These are phyloP conservation scores for Cerrena zonata DNA, from an alignment of 1,284 basidiomycete genomes.

Conservation along the genomic window DNA sequence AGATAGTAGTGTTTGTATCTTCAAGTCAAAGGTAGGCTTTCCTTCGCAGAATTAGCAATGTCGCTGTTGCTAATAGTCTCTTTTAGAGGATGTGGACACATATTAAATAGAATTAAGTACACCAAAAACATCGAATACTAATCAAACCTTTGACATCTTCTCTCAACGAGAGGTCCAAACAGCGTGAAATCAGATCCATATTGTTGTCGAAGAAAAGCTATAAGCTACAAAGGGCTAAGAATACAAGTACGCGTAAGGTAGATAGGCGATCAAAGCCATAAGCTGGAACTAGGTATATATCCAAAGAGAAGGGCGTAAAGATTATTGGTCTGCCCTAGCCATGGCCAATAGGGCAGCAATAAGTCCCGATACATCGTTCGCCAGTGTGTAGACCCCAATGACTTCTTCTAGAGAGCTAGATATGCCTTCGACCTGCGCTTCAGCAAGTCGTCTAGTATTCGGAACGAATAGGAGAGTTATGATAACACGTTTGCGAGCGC, in stretches of 20 bases:
- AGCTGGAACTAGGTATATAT: no score
- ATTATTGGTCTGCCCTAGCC: neutral
- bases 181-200: no score
- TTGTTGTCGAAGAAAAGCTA: no score
- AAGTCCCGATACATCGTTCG: constrained; percentile 67
- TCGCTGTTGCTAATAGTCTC: no score
- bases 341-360: constrained; percentile 56
- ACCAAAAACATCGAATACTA: no score
- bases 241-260: neutral
- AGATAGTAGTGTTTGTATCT: no score
- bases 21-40: no score
- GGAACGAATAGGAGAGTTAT: constrained; percentile 63
- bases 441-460: constrained; percentile 56
- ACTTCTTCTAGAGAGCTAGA: constrained; percentile 49
- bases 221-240: neutral
- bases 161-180: no score
- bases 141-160: no score
- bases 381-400: constrained; percentile 55
- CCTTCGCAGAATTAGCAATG: no score
- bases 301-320: neutral
- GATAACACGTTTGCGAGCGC: constrained; percentile 3
- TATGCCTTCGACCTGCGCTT: constrained; percentile 49
- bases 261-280: neutral
- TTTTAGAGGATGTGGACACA: no score
- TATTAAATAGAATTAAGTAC: no score